Base-by-base conservation (phyloP, 2,329 filamentous ascomycete species). In the Aspergillus proliferans region DNA sequence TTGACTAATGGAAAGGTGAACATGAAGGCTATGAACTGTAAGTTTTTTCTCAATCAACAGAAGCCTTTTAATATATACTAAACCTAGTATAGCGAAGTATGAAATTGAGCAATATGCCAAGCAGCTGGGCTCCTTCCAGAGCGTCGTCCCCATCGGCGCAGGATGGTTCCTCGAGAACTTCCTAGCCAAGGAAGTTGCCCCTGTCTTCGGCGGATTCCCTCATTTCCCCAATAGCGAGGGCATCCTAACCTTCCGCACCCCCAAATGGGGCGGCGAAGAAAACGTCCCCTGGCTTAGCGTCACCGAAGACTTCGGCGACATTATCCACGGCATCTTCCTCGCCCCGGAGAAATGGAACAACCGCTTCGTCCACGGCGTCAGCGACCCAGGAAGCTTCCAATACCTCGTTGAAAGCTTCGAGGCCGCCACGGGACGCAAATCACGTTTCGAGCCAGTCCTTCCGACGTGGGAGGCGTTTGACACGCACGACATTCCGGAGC, bases 151-250 rank as follows among this genome's bases (percentile, higher is more conserved):
- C 41, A 65, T 72, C 40, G 63, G 63, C 28, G 58, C 71, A 1
- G 71, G 66, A 2, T 75, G 70, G 71, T 76, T 71, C 51, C 57
- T 73, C 44, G 73, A 76, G 47, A 71, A 73, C 47, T 71, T 73
- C 52, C 58, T 71, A 1, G 43, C 54, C 6, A 53, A 62, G 12
- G 65, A 72, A 14, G 19, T 69, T 1, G 66, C 67, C 0, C 59
- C 62, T 1, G 18, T 68, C 0, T 59, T 74, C 22, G 72, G 73
- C 4, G 74, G 73, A 1, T 75, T 75, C 36, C 72, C 73, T 0
- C 63, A 59, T 21, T 43, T 50, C 1, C 48, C 63, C 1, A 66
- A 73, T 21, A 59, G 61, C 0, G 70, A 73, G 12, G 70, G 65
- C 3, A 62, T 59, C 21, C 49, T 72, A 2, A 71, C 71, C 1